Base-by-base conservation (phyloP, 345 rosid species). In the Gossypium stocksii region DNA sequence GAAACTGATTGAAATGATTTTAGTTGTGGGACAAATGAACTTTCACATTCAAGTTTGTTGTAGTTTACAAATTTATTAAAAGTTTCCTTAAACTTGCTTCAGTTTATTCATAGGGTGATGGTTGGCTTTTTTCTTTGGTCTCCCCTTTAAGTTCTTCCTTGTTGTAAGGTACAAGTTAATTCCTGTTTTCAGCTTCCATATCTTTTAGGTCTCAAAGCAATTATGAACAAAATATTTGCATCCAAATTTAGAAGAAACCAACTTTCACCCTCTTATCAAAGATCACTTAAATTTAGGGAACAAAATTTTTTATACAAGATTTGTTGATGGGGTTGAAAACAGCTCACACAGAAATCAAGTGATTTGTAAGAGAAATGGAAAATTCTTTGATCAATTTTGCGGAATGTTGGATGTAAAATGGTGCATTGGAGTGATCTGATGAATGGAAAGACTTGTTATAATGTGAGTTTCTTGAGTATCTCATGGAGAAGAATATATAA, bases 131-230 rank as follows among this genome's bases (percentile, higher is more conserved):
- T 0, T 25, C 27, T 15, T 9, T 6, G 1, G 8, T 29, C 2
- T 34, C 8, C 20, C 12, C 20, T 64, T n/a, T 41, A n/a, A 13
- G n/a, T n/a, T n/a, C 25, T 64, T 64, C 27, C 69, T 41, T 64
- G 67, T 63, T 63, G 67, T 63, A 41, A 9, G 69, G 49, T 10
- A 41, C 49, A 64, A 41, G 27, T 64, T 64, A 38, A 63, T 63
- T 63, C 23, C 9, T 7, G 7, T 38, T 63, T 38, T 63, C 14
- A 17, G 15, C 15, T 63, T n/a, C 48, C 23, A 38, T 14, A 22
- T 27, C 4, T 61, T 27, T 61, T 29, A 62, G 22, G 46, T 62
- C 41, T 19, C 44, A 29, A 29, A 7, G 48, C 67, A 63, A 63
- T 29, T 16, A 29, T 29, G 13, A 64, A 34, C 45, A 62, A 16